Evolutionary conservation across 345 rosid species (phyloP).

Genomic region (Lepidium sativum): DNA sequence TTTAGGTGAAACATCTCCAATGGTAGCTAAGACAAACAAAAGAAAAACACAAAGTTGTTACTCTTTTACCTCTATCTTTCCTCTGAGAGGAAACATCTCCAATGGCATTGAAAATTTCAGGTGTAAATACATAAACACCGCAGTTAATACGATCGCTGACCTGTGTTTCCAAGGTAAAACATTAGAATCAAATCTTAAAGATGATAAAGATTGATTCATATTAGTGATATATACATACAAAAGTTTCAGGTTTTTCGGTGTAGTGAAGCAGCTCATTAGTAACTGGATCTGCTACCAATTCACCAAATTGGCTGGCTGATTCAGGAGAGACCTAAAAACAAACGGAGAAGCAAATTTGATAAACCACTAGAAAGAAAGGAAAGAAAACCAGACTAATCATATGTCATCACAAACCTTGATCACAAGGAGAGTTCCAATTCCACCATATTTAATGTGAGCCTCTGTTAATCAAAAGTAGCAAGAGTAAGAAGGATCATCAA

Average conservation of each 20-base stretch:
- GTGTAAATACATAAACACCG: slow-evolving; percentile 78
- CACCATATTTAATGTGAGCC: slow-evolving; percentile 70
- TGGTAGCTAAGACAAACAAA: not conserved
- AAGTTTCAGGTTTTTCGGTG: slow-evolving; percentile 94
- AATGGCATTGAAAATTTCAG: slow-evolving; percentile 69
- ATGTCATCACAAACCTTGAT: slow-evolving; percentile 48
- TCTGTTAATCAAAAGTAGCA: slow-evolving; percentile 35
- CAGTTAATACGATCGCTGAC: slow-evolving; percentile 88
- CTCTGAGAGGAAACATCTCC: slow-evolving; percentile 55
- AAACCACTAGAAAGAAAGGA: not conserved
- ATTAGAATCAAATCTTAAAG: not conserved
- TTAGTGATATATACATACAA: slow-evolving; percentile 57
- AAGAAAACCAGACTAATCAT: not conserved
- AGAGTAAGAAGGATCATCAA: not conserved
- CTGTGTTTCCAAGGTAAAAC: slow-evolving; percentile 34
- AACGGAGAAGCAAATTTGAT: not conserved
- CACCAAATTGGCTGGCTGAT: slow-evolving; percentile 88
- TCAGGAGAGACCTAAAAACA: slow-evolving; percentile 72
- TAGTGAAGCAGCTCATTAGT: slow-evolving; percentile 91
- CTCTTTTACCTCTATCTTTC: slow-evolving; percentile 62
- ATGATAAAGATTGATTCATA: not conserved
- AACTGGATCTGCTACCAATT: slow-evolving; percentile 80
- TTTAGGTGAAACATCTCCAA: no score
- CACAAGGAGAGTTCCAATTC: slow-evolving; percentile 81
- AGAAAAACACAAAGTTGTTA: not conserved